These are phyloP conservation scores for Chernovozyma aurita DNA, from an alignment of 1,139 yeast genomes.

Conservation along the genomic window DNA sequence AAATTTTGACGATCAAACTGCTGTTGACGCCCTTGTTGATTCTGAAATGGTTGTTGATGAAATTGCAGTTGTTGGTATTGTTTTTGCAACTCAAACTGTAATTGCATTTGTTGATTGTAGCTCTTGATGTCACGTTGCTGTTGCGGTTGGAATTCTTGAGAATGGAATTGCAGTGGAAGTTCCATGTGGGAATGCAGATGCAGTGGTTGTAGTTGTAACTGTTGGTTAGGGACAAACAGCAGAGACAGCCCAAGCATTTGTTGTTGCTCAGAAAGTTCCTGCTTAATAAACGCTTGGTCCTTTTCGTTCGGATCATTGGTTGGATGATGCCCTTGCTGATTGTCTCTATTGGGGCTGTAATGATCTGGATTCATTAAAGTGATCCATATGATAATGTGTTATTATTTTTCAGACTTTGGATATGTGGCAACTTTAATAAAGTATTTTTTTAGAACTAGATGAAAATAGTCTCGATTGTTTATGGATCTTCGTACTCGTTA, in stretches of 20 bases:
- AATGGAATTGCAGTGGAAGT: background rate
- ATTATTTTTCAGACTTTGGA: background rate
- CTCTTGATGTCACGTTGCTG: slow-evolving; percentile 2
- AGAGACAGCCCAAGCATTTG: slow-evolving; percentile 2
- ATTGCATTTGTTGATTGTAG: slow-evolving; percentile 4
- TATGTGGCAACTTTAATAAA: background rate
- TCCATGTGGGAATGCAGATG: background rate
- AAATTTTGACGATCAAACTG: background rate
- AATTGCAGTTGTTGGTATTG: slow-evolving; percentile 3
- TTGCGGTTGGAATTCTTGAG: background rate
- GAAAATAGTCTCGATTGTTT: no score
- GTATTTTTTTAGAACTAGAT: no score
- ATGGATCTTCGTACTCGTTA: no score
- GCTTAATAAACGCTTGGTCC: background rate
- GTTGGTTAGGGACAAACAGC: slow-evolving; percentile 2
- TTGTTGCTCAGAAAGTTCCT: background rate
- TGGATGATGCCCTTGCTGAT: slow-evolving; percentile 5
- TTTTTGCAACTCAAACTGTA: slow-evolving; percentile 3
- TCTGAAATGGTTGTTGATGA: slow-evolving; percentile 6
- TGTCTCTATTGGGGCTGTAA: slow-evolving; percentile 5
- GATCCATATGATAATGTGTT: background rate
- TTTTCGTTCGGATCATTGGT: slow-evolving; percentile 1
- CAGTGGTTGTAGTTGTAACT: background rate
- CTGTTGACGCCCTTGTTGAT: no score
- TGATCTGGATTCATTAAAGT: slow-evolving; percentile 2